Evolutionary conservation across 176 grass and related monocot species (phyloP), one percentile per base, ranked within the genome.

Genomic region (Bothriochloa decipiens): DNA sequence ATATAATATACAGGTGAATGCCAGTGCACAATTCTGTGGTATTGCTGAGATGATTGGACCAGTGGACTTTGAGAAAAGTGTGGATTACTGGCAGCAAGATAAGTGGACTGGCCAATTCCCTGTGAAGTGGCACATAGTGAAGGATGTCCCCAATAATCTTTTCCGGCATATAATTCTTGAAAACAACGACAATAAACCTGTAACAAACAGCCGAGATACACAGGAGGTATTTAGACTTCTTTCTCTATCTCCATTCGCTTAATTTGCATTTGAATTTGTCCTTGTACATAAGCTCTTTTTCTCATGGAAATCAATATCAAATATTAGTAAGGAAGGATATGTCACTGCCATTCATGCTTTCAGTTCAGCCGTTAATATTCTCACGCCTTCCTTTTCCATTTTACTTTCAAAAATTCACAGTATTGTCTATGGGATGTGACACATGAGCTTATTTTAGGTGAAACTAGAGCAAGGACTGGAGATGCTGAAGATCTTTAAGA

Each of bases 31-130:
- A 58, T 95, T 95, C 70, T 95, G 90, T 1, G 93, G 93, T 79
- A 90, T 92, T 58, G 93, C 93, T 63, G 93, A 95, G 86, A 90
- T 95, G 90, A 92, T 90, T 66, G 93, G 90, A 78, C 87, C 85
- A 50, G 88, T 95, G 72, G 80, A 95, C 78, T 95, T 95, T 78
- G 93, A 90, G 66, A 95, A 90, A 77, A 95, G 87, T 66, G 93
- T 95, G 70, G 80, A 90, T 68, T 95, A 92, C 64, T 95, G 93
- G 93, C 93, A 95, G 46, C 93, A 95, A 84, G 90, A 95, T 82
- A 92, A 92, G 79, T 95, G 93, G 93, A 92, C 81, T 50, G 90
- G 93, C 9, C 90, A 90, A 50, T 95, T 95, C 64, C 90, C 93
- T 81, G 93, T 95, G 52, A 95, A 92, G 53, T 95, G 93, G 93